Evolutionary conservation across 2,329 filamentous ascomycete species (phyloP), one percentile per base, ranked within the genome.

Genomic region (Pestalotiopsis fici): DNA sequence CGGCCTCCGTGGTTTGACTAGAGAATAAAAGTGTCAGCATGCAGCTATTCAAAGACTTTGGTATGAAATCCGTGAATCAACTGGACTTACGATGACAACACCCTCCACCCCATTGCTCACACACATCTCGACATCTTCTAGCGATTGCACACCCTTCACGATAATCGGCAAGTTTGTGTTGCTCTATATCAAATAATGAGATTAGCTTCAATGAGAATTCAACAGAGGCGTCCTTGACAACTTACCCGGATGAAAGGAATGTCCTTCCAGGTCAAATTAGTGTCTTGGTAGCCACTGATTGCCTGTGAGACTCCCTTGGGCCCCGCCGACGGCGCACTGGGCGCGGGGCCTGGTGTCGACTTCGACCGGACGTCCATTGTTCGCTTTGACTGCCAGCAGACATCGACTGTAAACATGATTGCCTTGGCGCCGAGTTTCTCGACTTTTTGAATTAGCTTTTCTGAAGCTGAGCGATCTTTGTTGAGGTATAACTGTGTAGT

Each of bases 1-100:
- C 61, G 61, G 9, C 61, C 61, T 2, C 61, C 61, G n/a, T 64
- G 61, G 28, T 64, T 64, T 15, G 61, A 64, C 59, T 62, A n/a
- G 18, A 47, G 31, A 23, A 23, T 1, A 13, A 25, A 18, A 35
- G 4, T 47, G 59, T 62, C 37, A 62, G 59, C 4, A 18, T 7
- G 21, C 18, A 23, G 23, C 4, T 4, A 7, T 62, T 18, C 11
- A 23, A 11, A 6, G 11, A 6, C 31, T 11, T 9, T 3, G 37
- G 37, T 47, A 6, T 4, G 7, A 23, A 60, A 13, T 5, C 15
- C 9, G 27, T 12, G 23, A 7, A 13, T 15, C n/a, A 2, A 12
- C 18, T 39, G 27, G 15, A 35, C 57, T 47, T 28, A 62, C 59
- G 43, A 62, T 62, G 25, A 62, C 59, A 21, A 62, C 39, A n/a